Percentiles rank a stretch among this genome's conserved stretches.
Evolutionary conservation across 495 filamentous ascomycete species (phyloP).

Genomic region (Neurospora tetraspora): DNA sequence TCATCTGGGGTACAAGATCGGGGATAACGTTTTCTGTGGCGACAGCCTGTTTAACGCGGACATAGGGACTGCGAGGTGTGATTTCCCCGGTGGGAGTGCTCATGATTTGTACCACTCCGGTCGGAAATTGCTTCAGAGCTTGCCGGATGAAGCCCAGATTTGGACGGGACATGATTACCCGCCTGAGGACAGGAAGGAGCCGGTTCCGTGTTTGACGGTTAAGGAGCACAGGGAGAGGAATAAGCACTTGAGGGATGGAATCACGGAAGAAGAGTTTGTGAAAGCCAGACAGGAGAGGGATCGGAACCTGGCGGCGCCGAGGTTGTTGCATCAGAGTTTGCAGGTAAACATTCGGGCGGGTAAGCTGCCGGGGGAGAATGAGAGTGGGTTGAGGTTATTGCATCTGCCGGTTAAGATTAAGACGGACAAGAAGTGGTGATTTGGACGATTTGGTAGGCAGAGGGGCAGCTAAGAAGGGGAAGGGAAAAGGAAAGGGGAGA

Average conservation of each 20-base stretch:
- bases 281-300: conserved; percentile 37
- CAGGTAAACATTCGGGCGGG: conserved; percentile 52
- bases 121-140: conserved; percentile 28
- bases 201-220: conserved; percentile 39
- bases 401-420: conserved; percentile 33
- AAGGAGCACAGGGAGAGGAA: conserved; percentile 38
- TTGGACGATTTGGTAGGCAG: neutral
- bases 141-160: conserved; percentile 37
- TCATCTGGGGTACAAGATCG: conserved; percentile 47
- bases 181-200: conserved; percentile 13
- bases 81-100: conserved; percentile 49
- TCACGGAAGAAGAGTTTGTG: conserved; percentile 40
- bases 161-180: conserved; percentile 46
- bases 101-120: conserved; percentile 34
- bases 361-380: conserved; percentile 27
- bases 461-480: neutral
- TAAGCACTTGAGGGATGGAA: conserved; percentile 38
- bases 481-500: neutral
- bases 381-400: conserved; percentile 28
- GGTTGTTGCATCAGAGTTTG: conserved; percentile 43
- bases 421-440: neutral
- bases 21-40: conserved; percentile 44
- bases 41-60: conserved; percentile 54
- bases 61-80: conserved; percentile 47
- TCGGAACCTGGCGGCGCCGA: conserved; percentile 34